Conservation (phyloP, 495 filamentous ascomycete genomes). For the Neurospora discreta region DNA sequence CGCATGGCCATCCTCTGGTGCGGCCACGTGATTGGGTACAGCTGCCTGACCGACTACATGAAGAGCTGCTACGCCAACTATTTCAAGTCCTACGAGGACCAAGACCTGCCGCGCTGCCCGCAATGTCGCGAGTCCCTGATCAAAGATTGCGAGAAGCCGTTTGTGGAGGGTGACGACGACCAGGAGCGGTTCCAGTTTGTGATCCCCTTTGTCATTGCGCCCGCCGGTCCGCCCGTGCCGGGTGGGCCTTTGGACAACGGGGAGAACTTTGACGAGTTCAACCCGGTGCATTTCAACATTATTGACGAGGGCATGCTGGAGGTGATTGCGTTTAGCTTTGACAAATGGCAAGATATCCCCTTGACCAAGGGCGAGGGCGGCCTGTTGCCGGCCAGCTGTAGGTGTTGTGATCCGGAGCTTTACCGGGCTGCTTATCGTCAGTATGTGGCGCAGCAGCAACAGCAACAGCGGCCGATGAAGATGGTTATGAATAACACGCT, state of each 20-base stretch:
- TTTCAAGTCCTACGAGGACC: accelerated
- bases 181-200: not conserved
- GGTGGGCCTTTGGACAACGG: not conserved
- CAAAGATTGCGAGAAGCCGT: not conserved
- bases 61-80: not conserved
- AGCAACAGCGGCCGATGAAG: not conserved
- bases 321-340: not conserved
- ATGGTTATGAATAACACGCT: not conserved
- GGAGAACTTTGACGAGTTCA: not conserved
- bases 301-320: not conserved
- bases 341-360: not conserved
- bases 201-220: not conserved
- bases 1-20: not conserved
- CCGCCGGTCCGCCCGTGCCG: not conserved
- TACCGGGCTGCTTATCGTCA: not conserved
- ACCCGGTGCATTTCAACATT: not conserved
- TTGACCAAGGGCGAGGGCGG: not conserved
- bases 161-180: not conserved
- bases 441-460: not conserved
- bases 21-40: not conserved
- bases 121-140: not conserved
- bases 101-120: not conserved
- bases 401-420: not conserved
- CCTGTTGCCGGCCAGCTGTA: not conserved
- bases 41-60: not conserved